Conservation (phyloP, 2,329 filamentous ascomycete genomes). For the Zasmidium cellare region DNA sequence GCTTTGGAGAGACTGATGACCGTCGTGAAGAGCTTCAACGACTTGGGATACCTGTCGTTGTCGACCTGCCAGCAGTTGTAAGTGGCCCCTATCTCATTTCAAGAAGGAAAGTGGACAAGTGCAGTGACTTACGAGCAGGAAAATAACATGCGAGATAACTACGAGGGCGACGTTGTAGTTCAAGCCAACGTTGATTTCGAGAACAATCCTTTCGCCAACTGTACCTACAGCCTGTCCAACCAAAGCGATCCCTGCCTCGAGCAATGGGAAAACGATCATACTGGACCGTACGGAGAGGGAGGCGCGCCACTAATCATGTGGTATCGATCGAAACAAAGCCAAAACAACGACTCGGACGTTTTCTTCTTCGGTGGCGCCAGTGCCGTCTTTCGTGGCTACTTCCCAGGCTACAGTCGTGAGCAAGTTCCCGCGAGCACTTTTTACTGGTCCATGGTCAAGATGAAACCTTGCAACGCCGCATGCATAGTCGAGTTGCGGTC, state of each 20-base stretch:
- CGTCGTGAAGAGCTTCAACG: slow-evolving; percentile 52
- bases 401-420: slow-evolving; percentile 53
- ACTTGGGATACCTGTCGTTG: slow-evolving; percentile 53
- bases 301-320: too few relatives aligned
- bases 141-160: too few relatives aligned
- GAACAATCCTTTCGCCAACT: too few relatives aligned
- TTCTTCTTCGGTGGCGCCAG: slow-evolving; percentile 56
- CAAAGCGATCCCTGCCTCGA: too few relatives aligned
- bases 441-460: slow-evolving; percentile 55
- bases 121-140: too few relatives aligned
- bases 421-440: slow-evolving; percentile 44
- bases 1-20: too few relatives aligned
- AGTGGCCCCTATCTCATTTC: not conserved
- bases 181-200: too few relatives aligned
- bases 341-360: slow-evolving; percentile 35
- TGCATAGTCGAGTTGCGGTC: not conserved
- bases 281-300: too few relatives aligned
- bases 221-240: too few relatives aligned
- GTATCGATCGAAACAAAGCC: too few relatives aligned
- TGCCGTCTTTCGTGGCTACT: slow-evolving; percentile 53
- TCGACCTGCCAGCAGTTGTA: slow-evolving; percentile 60
- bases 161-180: too few relatives aligned
- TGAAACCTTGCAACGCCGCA: slow-evolving; percentile 54
- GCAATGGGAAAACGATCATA: too few relatives aligned
- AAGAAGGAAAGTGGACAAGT: not conserved